These are phyloP conservation scores for Nigrospora sphaerica DNA, from an alignment of 2,329 filamentous ascomycete genomes.

Conservation along the genomic window DNA sequence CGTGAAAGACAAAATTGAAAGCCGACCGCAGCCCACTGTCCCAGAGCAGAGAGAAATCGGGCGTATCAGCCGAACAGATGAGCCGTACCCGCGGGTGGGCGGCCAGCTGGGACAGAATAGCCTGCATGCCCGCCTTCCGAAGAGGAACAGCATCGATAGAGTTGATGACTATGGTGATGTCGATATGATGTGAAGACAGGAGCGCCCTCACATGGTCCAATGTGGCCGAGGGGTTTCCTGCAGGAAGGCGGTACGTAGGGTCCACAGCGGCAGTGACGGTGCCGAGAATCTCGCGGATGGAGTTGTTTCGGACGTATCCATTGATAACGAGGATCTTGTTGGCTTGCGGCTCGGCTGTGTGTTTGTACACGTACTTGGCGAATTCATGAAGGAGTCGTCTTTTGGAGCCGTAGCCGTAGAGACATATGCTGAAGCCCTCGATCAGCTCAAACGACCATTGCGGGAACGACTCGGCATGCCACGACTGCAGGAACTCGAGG, in stretches of 20 bases:
- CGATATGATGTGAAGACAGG: conserved; percentile 42
- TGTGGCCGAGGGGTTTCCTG: conserved; percentile 61
- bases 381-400: conserved; percentile 67
- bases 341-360: conserved; percentile 24
- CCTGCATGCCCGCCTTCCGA: conserved; percentile 62
- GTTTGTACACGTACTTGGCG: conserved; percentile 59
- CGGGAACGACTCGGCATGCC: conserved; percentile 76
- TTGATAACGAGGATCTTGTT: conserved; percentile 77
- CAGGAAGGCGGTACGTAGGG: conserved; percentile 38
- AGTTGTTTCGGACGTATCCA: conserved; percentile 65
- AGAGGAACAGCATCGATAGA: conserved; percentile 77
- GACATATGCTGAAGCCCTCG: conserved; percentile 79
- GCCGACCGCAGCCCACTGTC: conserved; percentile 76
- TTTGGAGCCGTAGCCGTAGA: conserved; percentile 93
- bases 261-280: conserved; percentile 61
- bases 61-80: conserved; percentile 77
- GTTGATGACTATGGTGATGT: conserved; percentile 69
- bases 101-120: conserved; percentile 69
- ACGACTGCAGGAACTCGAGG: conserved; percentile 60
- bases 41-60: conserved; percentile 84
- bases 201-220: conserved; percentile 58
- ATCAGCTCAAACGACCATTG: conserved; percentile 91
- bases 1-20: conserved; percentile 86
- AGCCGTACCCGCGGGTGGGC: conserved; percentile 66
- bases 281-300: conserved; percentile 61